Conservation (phyloP, 2,329 filamentous ascomycete species). For the Fusarium cicatricum region DNA sequence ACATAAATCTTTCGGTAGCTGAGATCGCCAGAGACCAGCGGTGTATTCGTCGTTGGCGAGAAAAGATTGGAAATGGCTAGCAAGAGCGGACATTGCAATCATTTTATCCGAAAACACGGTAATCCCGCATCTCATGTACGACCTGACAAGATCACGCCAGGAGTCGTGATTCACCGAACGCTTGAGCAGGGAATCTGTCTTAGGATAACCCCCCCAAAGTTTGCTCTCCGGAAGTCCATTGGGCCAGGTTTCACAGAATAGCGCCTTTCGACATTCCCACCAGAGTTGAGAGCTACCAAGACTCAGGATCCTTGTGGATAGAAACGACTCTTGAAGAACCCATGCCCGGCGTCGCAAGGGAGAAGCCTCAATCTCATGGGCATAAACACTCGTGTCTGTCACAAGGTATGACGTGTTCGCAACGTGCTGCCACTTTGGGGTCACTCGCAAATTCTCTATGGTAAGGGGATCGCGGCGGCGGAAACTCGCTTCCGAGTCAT, state of each 20-base stretch:
- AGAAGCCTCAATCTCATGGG: background rate
- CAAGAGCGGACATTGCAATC: constrained; percentile 2
- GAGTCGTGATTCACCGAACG: too few species aligned
- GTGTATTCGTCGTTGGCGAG: background rate
- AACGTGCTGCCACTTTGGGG: background rate
- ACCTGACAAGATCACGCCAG: background rate
- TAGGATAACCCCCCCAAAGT: too few species aligned
- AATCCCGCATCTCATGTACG: background rate
- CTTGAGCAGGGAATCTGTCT: too few species aligned
- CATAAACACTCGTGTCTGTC: too few species aligned
- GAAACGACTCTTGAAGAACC: constrained; percentile 4
- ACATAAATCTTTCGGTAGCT: background rate
- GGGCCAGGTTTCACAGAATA: constrained; percentile 3
- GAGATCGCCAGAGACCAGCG: constrained; percentile 2
- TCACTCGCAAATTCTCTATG: background rate
- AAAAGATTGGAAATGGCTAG: background rate
- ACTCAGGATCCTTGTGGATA: background rate
- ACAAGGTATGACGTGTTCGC: too few species aligned
- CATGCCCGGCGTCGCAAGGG: background rate
- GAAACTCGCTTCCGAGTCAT: background rate
- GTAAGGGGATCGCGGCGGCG: background rate
- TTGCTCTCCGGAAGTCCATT: background rate
- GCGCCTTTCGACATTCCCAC: background rate
- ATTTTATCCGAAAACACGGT: constrained; percentile 5
- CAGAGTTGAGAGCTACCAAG: constrained; percentile 4